phyloP scores from a whole-genome alignment of 1,284 basidiomycete species.

The Gomphus bonarii region DNA sequence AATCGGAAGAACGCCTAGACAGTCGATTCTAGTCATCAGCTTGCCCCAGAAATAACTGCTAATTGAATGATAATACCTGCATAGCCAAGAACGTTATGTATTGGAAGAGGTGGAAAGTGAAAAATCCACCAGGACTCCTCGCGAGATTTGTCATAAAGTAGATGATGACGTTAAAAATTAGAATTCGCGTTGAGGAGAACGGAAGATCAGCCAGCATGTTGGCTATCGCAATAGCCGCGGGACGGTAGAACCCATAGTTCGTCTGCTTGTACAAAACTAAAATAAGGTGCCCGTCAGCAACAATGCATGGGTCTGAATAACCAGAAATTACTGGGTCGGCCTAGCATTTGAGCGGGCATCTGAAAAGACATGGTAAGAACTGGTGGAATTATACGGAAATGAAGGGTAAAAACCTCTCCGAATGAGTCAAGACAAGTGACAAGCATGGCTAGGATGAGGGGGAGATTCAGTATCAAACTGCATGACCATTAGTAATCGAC shows the following conservation, averaged over 20 bases:
- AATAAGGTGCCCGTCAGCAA: slow-evolving; percentile 18
- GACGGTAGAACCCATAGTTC: slow-evolving; percentile 75
- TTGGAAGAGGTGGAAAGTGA: slow-evolving; percentile 26
- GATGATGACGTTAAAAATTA: slow-evolving; percentile 33
- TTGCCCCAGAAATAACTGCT: neutral
- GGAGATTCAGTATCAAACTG: neutral
- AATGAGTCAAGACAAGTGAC: slow-evolving; percentile 73
- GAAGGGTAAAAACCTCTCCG: slow-evolving; percentile 39
- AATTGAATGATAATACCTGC: slow-evolving; percentile 4
- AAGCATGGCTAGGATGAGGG: slow-evolving; percentile 41
- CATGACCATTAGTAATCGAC: neutral
- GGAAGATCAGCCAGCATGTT: slow-evolving; percentile 22
- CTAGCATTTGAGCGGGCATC: slow-evolving; percentile 64
- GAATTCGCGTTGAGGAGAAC: slow-evolving; percentile 32
- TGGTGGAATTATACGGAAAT: neutral
- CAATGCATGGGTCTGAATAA: neutral
- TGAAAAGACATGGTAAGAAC: slow-evolving; percentile 9
- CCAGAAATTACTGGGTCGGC: slow-evolving; percentile 47
- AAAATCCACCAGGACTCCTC: slow-evolving; percentile 32
- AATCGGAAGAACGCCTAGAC: slow-evolving; percentile 31
- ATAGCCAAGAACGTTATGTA: slow-evolving; percentile 14
- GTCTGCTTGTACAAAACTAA: slow-evolving; percentile 32
- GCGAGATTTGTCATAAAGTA: slow-evolving; percentile 34
- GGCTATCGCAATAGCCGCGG: slow-evolving; percentile 61
- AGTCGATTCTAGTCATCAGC: slow-evolving; percentile 13